Conservation (phyloP, 2,329 filamentous ascomycete species). For the Fusarium pininemorale region DNA sequence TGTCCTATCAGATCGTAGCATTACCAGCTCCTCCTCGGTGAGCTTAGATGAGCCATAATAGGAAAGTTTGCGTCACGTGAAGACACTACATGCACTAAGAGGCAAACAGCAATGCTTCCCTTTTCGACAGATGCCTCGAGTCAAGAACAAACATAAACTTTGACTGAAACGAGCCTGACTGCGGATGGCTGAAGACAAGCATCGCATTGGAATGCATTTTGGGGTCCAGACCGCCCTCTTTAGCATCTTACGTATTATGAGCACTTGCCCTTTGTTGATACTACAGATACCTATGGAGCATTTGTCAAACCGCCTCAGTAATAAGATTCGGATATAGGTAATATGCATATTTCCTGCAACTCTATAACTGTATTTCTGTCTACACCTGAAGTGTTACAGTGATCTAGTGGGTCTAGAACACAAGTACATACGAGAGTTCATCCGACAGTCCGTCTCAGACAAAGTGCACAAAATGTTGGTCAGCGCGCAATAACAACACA, state of each 20-base stretch:
- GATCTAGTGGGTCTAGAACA: background rate
- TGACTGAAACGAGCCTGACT: background rate
- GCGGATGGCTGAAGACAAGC: background rate
- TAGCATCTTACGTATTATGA: conserved; percentile 9
- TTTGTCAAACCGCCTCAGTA: background rate
- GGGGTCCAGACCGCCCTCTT: background rate
- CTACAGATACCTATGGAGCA: background rate
- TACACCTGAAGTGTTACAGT: background rate
- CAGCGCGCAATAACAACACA: background rate
- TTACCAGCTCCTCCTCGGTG: background rate
- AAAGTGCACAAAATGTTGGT: background rate
- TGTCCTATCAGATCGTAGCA: background rate
- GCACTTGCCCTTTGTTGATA: conserved; percentile 7
- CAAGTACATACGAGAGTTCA: background rate
- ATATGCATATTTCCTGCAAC: conserved; percentile 1
- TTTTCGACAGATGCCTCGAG: background rate
- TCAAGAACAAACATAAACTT: background rate
- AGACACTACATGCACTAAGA: background rate
- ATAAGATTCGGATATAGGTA: background rate
- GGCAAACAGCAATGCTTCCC: background rate
- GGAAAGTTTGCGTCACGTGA: conserved; percentile 36
- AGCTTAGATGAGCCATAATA: conserved; percentile 17
- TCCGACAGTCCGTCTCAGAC: background rate
- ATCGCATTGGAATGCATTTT: background rate
- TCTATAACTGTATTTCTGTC: background rate